phyloP scores from a whole-genome alignment of 345 rosid genomes.

The Capsella bursapastoris region DNA sequence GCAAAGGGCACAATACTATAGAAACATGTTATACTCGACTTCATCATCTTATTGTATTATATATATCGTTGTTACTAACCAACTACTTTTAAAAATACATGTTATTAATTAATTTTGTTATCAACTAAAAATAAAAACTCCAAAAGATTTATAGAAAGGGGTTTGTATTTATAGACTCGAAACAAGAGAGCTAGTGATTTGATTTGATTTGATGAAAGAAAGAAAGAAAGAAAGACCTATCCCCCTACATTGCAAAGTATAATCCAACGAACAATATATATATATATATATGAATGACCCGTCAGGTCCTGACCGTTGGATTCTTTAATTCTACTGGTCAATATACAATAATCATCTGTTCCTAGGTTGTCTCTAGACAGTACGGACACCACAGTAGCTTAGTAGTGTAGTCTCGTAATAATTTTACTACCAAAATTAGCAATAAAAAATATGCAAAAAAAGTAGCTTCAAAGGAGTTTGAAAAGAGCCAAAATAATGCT shows the following conservation, averaged over 20 bases:
- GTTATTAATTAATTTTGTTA: neutral
- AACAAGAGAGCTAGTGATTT: conserved; percentile 18
- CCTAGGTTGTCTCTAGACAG: conserved; percentile 37
- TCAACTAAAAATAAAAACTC: neutral
- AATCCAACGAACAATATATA: conserved; percentile 28
- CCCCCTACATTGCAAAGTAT: conserved; percentile 11
- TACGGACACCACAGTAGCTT: conserved; percentile 14
- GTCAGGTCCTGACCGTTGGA: conserved; percentile 36
- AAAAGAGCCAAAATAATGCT: conserved; percentile 38
- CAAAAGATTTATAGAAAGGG: neutral
- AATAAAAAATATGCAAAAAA: conserved; percentile 10
- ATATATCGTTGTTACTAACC: neutral
- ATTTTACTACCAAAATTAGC: conserved; percentile 22
- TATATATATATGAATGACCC: neutral
- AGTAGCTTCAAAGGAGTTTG: neutral
- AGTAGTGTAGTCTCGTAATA: conserved; percentile 5
- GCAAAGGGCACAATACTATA: neutral
- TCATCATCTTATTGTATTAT: neutral
- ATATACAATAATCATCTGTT: conserved; percentile 25
- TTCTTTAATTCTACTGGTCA: conserved; percentile 11
- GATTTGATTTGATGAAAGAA: conserved; percentile 19
- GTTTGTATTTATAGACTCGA: neutral
- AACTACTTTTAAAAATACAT: neutral
- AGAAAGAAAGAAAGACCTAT: too few species aligned
- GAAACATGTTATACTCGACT: neutral